Evolutionary conservation across 148 eudicot species (phyloP), one percentile per base, ranked within the genome.

Genomic region (Dysphania ambrosioides): DNA sequence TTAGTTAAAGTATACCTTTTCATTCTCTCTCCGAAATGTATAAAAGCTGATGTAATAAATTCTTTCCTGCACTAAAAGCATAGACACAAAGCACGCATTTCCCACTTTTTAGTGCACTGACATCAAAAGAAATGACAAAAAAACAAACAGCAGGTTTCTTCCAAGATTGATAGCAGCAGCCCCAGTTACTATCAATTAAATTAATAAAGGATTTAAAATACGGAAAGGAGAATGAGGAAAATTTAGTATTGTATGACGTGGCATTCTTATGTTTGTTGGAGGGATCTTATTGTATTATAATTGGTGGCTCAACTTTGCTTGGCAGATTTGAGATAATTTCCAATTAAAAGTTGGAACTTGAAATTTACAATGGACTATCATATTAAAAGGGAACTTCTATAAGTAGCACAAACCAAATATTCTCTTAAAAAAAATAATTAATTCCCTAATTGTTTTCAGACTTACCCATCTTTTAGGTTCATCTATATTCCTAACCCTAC

Each of bases 51-150:
- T 42, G 59, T 24, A 42, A 57, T 68, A 66, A 64, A 75, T 65
- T 26, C 64, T 59, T 71, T 55, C 24, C 34, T 35, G 70, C 82
- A 75, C 82, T 80, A 56, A 73, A 80, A 65, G 79, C 68, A 32
- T 71, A 2, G 56, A 80, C 76, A 72, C 31, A 65, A 79, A 70
- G 71, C 79, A 75, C 83, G 79, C 83, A 77, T 66, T 80, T 72
- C 80, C 83, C 80, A 80, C 83, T 76, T 80, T 76, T 72, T 66
- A 51, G 80, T 80, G 83, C 83, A 80, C 77, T 80, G 64, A 80
- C 83, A 72, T 80, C 83, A 80, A 18, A 72, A 58, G 26, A 76
- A 76, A 80, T 61, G 77, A 78, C 83, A 75, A 80, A 76, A 68
- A 51, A 47, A 38, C 24, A 29, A 34, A 72, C 31, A 42, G 49